Evolutionary conservation across 768 basidiomycete genomes (phyloP).

Genomic region (Nevesoporus exiguus): DNA sequence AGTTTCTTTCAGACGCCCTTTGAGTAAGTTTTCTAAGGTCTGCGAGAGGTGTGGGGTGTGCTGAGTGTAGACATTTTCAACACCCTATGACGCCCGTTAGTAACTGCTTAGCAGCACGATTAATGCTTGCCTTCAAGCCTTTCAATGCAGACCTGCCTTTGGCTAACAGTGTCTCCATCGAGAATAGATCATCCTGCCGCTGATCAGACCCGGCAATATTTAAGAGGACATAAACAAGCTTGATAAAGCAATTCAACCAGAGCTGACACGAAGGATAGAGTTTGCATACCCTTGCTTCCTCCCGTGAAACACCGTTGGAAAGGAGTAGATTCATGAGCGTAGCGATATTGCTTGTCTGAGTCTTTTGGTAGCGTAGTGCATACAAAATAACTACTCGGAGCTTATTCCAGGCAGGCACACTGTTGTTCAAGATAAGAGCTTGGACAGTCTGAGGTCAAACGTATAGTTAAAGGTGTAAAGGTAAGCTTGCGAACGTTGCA

Average conservation of each 20-base stretch:
- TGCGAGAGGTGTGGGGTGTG: conserved; percentile 91
- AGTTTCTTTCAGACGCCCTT: conserved; percentile 79
- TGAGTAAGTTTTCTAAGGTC: conserved; percentile 86
- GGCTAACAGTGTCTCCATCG: conserved; percentile 90
- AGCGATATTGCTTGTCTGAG: conserved; percentile 76
- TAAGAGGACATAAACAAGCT: conserved; percentile 92
- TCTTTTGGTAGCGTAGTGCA: conserved; percentile 92
- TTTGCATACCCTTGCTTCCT: conserved; percentile 62
- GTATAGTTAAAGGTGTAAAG: not conserved
- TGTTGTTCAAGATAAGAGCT: conserved; percentile 62
- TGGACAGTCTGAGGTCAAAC: conserved; percentile 65
- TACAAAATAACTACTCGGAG: conserved; percentile 88
- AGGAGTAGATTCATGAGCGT: conserved; percentile 71
- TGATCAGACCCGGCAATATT: conserved; percentile 95
- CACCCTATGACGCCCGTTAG: conserved; percentile 56
- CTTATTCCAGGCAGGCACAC: conserved; percentile 76
- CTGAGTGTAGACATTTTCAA: conserved; percentile 98
- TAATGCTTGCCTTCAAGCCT: conserved; percentile 73
- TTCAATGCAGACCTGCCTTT: conserved; percentile 94
- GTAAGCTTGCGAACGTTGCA: not conserved
- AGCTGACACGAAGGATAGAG: conserved; percentile 6
- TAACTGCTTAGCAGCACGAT: not conserved
- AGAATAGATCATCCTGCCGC: conserved; percentile 95
- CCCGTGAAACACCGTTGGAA: conserved; percentile 69
- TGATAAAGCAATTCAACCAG: conserved; percentile 11